These are phyloP conservation scores for Clitopilus passeckerianus DNA, from an alignment of 768 basidiomycete species.

Conservation along the genomic window DNA sequence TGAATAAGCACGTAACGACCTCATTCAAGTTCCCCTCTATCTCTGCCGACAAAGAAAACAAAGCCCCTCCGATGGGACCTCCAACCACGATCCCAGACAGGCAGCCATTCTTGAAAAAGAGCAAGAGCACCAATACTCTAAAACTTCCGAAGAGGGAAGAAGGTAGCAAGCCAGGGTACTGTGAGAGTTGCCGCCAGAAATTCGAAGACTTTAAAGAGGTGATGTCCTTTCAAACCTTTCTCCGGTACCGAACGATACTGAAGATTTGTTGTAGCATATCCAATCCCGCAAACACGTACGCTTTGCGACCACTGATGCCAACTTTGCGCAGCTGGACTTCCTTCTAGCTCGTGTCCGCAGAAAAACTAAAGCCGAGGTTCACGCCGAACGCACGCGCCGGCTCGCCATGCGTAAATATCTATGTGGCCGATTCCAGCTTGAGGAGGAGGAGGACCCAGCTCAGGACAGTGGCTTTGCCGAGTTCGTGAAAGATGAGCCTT, in stretches of 20 bases:
- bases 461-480: background rate
- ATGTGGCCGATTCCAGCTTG: constrained; percentile 2
- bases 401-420: constrained; percentile 2
- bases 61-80: constrained; percentile 58
- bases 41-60: constrained; percentile 16
- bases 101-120: constrained; percentile 56
- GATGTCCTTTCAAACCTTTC: constrained; percentile 14
- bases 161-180: constrained; percentile 90
- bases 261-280: constrained; percentile 53
- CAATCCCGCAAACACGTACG: constrained; percentile 68
- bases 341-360: constrained; percentile 62
- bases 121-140: constrained; percentile 76
- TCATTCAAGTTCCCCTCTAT: constrained; percentile 44
- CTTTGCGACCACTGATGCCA: constrained; percentile 72
- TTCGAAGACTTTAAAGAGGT: constrained; percentile 87
- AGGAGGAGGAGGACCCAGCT: background rate
- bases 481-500: background rate
- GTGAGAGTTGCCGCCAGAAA: constrained; percentile 90
- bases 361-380: constrained; percentile 28
- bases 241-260: too few species aligned
- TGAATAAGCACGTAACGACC: constrained; percentile 65
- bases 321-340: constrained; percentile 76
- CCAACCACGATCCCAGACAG: constrained; percentile 55
- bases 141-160: constrained; percentile 77
- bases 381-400: constrained; percentile 12